Base-by-base conservation (phyloP, 257 asterid species). In the Oldenlandia corymbosa region DNA sequence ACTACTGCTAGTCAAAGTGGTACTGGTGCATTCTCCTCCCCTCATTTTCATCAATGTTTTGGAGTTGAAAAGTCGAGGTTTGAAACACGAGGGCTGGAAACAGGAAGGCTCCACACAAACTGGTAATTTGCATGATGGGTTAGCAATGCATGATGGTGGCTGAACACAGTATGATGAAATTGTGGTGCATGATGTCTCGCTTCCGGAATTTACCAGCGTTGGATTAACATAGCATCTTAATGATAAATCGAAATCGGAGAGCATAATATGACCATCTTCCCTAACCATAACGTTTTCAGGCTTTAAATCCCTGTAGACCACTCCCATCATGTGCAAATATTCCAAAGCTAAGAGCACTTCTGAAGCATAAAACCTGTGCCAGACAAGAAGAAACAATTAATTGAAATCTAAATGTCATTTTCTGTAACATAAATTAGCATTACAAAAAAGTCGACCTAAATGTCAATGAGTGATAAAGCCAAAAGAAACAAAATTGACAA, bases 291-390 rank as follows among this genome's bases (percentile, higher is more conserved):
- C 98, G 51, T 92, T 92, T 64, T 92, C 98, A 1, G 98, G 98
- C 75, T 91, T 91, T 36, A 91, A 66, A 79, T 91, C 98, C 53
- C 98, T 48, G 70, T 91, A 91, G 14, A 91, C 85, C 48, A 91
- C 96, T 7, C 98, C 98, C 97, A 91, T 88, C 98, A 91, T 87
- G 64, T 91, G 98, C 16, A 91, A 71, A 62, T 91, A 91, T 71
- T 91, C 98, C 0, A 91, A 86, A 7, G 97, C 96, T 50, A 92
- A 93, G 42, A 92, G 81, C 73, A 91, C 92, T 80, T 91, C 94
- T 27, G 94, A 80, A 56, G 84, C 98, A 50, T 92, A 92, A 75
- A 92, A 92, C 72, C 98, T 92, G n/a, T n/a, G 69, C 53, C 65
- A 65, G 73, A 26, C 54, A 32, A 64, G 43, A 12, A 72, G 32